Conservation (phyloP, 805 yeast genomes). For the Lipomyces orientalis region DNA sequence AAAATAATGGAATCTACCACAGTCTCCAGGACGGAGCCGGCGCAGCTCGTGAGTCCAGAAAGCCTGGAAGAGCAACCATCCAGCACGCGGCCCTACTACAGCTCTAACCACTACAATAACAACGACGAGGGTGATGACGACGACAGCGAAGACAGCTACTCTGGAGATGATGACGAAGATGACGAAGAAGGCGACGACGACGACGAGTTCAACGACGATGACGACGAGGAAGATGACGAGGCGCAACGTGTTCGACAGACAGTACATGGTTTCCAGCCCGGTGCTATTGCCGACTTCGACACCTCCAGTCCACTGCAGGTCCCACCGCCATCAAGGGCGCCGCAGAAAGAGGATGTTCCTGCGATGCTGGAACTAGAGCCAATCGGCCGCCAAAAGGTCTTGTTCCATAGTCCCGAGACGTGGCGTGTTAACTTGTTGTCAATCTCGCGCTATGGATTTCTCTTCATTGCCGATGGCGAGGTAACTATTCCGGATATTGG, state of each 20-base stretch:
- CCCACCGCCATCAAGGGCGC: slow-evolving; percentile 2
- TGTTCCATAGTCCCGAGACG: slow-evolving; percentile 17
- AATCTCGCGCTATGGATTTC: slow-evolving; percentile 20
- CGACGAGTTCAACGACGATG: slow-evolving; percentile 12
- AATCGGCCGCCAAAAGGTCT: slow-evolving; percentile 18
- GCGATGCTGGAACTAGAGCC: slow-evolving; percentile 12
- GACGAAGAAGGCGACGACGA: slow-evolving; percentile 8
- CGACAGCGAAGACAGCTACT: background rate
- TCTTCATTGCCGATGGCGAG: slow-evolving; percentile 31
- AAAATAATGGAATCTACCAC: background rate
- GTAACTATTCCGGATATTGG: slow-evolving; percentile 6
- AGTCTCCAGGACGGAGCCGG: background rate
- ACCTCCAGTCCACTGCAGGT: slow-evolving; percentile 3
- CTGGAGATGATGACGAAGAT: background rate
- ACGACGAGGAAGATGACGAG: slow-evolving; percentile 9
- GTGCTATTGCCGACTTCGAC: slow-evolving; percentile 9
- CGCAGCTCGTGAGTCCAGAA: background rate
- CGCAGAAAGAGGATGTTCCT: slow-evolving; percentile 13
- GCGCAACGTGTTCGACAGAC: background rate
- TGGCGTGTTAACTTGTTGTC: slow-evolving; percentile 31
- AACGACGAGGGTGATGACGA: background rate
- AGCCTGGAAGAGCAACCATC: background rate
- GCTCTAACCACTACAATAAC: background rate
- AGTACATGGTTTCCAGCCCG: background rate
- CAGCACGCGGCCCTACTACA: background rate